A percentile compares a stretch with the other conserved stretches of the same genome.
These are phyloP conservation scores for Cystobasidium onofrii DNA, from an alignment of 768 basidiomycete species.

Conservation along the genomic window DNA sequence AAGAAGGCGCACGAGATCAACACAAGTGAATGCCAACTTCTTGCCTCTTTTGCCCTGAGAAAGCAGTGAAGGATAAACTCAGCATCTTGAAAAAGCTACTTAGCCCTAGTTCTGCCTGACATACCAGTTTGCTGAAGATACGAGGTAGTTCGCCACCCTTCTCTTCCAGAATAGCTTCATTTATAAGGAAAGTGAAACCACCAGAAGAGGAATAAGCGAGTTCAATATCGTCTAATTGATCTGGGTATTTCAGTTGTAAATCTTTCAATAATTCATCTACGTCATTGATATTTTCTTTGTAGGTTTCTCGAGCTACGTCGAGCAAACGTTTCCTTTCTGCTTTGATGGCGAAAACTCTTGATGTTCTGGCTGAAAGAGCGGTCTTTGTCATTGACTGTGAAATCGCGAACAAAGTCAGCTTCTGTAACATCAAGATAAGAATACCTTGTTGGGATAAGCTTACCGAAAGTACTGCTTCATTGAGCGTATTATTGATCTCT, in stretches of 20 bases:
- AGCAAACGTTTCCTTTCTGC: slow-evolving; percentile 54
- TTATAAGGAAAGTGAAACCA: slow-evolving; percentile 60
- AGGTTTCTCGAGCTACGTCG: slow-evolving; percentile 90
- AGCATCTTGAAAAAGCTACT: too few species aligned
- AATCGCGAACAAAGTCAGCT: too few species aligned
- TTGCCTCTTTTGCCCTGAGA: slow-evolving; percentile 39
- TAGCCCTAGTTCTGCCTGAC: too few species aligned
- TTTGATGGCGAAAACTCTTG: slow-evolving; percentile 81
- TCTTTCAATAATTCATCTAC: slow-evolving; percentile 59
- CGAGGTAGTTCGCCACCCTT: slow-evolving; percentile 53
- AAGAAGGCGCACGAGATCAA: slow-evolving; percentile 36
- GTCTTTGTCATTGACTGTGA: slow-evolving; percentile 51
- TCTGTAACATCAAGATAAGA: too few species aligned
- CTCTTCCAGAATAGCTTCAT: slow-evolving; percentile 57
- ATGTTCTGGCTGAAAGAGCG: slow-evolving; percentile 64
- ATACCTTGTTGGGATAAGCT: not conserved
- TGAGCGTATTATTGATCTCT: slow-evolving; percentile 50
- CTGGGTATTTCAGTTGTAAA: slow-evolving; percentile 6
- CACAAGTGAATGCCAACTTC: slow-evolving; percentile 38
- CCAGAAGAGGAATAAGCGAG: not conserved
- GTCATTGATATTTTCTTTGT: slow-evolving; percentile 83
- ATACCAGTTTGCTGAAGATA: slow-evolving; percentile 61
- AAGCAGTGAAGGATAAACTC: too few species aligned
- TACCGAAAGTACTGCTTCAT: slow-evolving; percentile 53
- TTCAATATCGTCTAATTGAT: not conserved